Percentiles rank a stretch among this genome's conserved stretches.
Evolutionary conservation across 1,284 basidiomycete genomes (phyloP).

Genomic region (Rhodotorula sp.): DNA sequence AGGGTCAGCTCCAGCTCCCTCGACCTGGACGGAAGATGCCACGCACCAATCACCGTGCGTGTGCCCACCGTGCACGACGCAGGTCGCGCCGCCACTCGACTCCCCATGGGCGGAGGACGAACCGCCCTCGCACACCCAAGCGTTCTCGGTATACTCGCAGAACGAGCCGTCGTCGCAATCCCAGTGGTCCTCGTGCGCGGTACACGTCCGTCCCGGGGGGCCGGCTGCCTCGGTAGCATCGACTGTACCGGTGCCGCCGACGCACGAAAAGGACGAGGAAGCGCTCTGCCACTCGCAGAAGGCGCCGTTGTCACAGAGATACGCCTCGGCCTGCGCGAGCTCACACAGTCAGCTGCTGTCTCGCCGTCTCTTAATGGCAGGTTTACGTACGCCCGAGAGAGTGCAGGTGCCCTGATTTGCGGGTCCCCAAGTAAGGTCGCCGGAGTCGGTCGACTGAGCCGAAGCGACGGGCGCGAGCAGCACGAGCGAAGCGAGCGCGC

Average conservation of each 20-base stretch:
- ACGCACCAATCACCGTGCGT: constrained; percentile 52
- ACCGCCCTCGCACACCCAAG: constrained; percentile 25
- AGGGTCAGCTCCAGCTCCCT: not conserved
- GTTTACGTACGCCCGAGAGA: not conserved
- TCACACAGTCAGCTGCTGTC: not conserved
- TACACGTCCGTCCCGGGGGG: constrained; percentile 26
- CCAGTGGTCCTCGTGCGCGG: constrained; percentile 26
- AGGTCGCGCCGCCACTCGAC: not conserved
- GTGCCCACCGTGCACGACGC: constrained; percentile 42
- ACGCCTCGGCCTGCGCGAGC: constrained; percentile 12
- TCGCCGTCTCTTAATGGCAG: too few species aligned
- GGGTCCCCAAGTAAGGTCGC: constrained; percentile 7
- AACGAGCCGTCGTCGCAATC: constrained; percentile 38
- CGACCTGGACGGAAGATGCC: not conserved
- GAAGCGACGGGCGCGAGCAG: not conserved
- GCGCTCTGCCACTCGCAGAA: constrained; percentile 27
- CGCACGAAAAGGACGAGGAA: constrained; percentile 4
- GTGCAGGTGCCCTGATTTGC: constrained; percentile 16
- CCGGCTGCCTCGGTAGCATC: constrained; percentile 3
- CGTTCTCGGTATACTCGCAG: constrained; percentile 27
- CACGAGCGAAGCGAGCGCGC: not conserved
- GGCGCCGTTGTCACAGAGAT: constrained; percentile 37
- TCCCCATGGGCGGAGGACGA: not conserved
- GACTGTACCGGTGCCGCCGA: constrained; percentile 15
- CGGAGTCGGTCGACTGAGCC: constrained; percentile 1